These are phyloP conservation scores for Moricandia moricandioides DNA, from an alignment of 345 rosid genomes.

Conservation along the genomic window DNA sequence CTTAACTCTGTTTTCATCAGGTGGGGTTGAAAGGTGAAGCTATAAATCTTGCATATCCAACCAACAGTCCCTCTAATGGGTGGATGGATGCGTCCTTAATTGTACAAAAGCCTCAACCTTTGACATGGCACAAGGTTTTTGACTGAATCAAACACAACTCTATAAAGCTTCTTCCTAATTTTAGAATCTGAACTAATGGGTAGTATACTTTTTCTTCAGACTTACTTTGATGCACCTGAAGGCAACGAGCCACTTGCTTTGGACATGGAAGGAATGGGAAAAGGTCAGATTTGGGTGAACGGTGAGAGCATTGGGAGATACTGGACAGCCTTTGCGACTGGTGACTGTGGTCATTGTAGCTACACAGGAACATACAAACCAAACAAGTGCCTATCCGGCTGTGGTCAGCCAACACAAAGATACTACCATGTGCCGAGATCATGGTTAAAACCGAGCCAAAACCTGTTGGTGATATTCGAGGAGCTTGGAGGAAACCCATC, in stretches of 20 bases:
- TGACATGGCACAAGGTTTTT: slow-evolving; percentile 97
- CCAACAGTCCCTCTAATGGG: slow-evolving; percentile 55
- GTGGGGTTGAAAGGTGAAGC: slow-evolving; percentile 98
- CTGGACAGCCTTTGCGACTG: slow-evolving; percentile 86
- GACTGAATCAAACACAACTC: neutral
- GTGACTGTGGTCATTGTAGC: slow-evolving; percentile 73
- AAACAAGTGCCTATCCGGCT: slow-evolving; percentile 78
- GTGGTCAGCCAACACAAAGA: slow-evolving; percentile 92
- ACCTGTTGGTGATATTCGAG: slow-evolving; percentile 85
- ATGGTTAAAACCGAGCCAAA: slow-evolving; percentile 87
- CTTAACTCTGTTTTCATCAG: slow-evolving; percentile 42
- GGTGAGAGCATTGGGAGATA: slow-evolving; percentile 94
- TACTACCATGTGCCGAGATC: slow-evolving; percentile 93
- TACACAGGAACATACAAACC: slow-evolving; percentile 81
- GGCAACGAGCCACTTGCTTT: slow-evolving; percentile 92
- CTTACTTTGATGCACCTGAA: slow-evolving; percentile 85
- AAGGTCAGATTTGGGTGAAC: slow-evolving; percentile 96
- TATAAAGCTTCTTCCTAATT: neutral
- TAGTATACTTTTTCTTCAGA: slow-evolving; percentile 35
- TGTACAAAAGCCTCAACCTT: slow-evolving; percentile 69
- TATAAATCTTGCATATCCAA: slow-evolving; percentile 75
- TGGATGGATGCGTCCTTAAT: slow-evolving; percentile 71
- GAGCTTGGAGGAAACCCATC: slow-evolving; percentile 94
- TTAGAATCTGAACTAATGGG: neutral
- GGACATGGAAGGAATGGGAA: slow-evolving; percentile 97